Base-by-base conservation (phyloP, 2,329 filamentous ascomycete genomes). In the Apiospora hydei region DNA sequence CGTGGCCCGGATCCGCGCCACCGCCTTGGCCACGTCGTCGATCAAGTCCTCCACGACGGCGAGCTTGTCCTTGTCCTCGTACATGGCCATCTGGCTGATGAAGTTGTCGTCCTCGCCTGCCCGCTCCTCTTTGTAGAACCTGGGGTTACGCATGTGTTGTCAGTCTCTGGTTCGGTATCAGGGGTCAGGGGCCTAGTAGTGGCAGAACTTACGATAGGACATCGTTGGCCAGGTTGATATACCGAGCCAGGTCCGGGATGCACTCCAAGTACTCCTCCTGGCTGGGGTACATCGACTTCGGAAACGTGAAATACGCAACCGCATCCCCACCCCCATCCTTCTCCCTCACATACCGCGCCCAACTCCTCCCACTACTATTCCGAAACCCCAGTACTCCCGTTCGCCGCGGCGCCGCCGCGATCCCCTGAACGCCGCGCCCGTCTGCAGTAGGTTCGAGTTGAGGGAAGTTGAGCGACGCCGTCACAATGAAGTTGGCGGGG, bases 81-180 rank as follows among this genome's bases (percentile, higher is more conserved):
- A 77, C 43, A 14, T 44, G 5, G 78, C 76, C 68, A 74, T 74
- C 44, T 74, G 76, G 38, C 77, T 76, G 11, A 80, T 75, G 34
- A 79, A 80, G 69, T 80, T 80, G 16, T 74, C 68, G 1, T 61
- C 71, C 41, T 80, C 79, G 4, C 77, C 77, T 0, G 73, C 77
- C 46, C 73, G 73, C 47, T 80, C 78, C 67, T 80, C 79, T 11
- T 80, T 80, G 24, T 80, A 80, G 64, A 80, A 80, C 1, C 78
- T 80, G 43, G 0, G 13, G 16, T 0, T 0, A 14, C n/a, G 8
- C 6, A 8, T 46, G 51, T n/a, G 21, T 2, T 2, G 30, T 61
- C 53, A 61, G 53, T 21, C 49, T 53, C 21, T 18, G 5, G 53
- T 10, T 13, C 16, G 26, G 4, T 6, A 21, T 57, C 1, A 21